Evolutionary conservation across 345 rosid genomes (phyloP).

Genomic region (Brassica nigra): DNA sequence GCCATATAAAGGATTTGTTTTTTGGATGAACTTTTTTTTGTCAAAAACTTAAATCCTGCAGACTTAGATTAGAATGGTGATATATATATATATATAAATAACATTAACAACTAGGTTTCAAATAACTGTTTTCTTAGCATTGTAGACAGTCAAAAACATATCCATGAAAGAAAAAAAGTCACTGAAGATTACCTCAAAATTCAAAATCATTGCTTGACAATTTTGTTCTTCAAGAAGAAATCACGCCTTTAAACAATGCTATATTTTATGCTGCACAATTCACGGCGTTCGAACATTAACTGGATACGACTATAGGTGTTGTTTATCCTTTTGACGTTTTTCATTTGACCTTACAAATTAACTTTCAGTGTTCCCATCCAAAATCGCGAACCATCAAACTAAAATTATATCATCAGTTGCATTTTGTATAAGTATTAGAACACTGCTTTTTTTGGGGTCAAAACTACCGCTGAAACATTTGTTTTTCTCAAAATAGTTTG

Average conservation of each 20-base stretch:
- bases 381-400: not conserved
- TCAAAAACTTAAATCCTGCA: not conserved
- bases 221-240: not conserved
- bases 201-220: not conserved
- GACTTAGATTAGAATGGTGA: not conserved
- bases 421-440: not conserved
- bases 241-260: slow-evolving; percentile 14
- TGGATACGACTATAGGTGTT: slow-evolving; percentile 17
- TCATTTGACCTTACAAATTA: not conserved
- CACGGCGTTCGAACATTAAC: slow-evolving; percentile 22
- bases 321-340: not conserved
- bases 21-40: not conserved
- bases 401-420: too few species aligned
- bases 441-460: too few species aligned
- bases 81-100: not conserved
- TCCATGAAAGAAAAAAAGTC: not conserved
- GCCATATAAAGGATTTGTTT: not conserved
- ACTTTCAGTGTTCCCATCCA: not conserved
- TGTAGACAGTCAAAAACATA: not conserved
- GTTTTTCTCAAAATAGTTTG: not conserved
- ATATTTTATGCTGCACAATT: slow-evolving; percentile 4
- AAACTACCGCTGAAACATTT: not conserved
- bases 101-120: not conserved
- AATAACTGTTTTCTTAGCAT: not conserved
- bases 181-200: not conserved